phyloP scores from a whole-genome alignment of 352 stramenopile species.

The Phytopythium chamaehyphon region DNA sequence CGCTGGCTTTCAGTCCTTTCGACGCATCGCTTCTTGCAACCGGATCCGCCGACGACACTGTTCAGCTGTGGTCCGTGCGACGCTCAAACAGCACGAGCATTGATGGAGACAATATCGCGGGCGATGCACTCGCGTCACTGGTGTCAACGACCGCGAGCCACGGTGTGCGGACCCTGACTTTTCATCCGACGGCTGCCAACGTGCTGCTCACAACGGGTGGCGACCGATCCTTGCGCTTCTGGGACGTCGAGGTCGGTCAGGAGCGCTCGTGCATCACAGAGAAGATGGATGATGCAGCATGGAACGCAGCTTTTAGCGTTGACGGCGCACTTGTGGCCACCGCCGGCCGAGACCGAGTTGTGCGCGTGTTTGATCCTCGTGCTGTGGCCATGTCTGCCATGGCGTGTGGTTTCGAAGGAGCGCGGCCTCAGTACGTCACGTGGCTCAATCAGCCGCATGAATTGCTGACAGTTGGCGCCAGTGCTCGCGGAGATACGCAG shows the following conservation, averaged over 20 bases:
- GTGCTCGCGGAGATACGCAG: conserved; percentile 57
- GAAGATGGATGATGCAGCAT: conserved; percentile 73
- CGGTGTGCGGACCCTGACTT: conserved; percentile 46
- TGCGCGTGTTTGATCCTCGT: conserved; percentile 74
- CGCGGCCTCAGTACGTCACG: conserved; percentile 62
- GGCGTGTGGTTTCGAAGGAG: conserved; percentile 64
- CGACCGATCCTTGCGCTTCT: conserved; percentile 68
- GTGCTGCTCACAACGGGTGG: conserved; percentile 55
- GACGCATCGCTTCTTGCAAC: conserved; percentile 45
- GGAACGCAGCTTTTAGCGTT: conserved; percentile 67
- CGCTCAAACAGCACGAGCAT: conserved; percentile 3
- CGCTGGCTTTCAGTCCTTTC: conserved; percentile 66
- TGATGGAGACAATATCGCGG: conserved; percentile 6
- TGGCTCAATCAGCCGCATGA: conserved; percentile 37
- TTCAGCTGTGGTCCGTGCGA: conserved; percentile 59
- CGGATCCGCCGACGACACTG: conserved; percentile 47
- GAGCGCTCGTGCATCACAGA: conserved; percentile 34
- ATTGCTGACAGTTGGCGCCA: conserved; percentile 58
- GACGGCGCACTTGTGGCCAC: conserved; percentile 65
- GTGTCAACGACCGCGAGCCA: conserved; percentile 39
- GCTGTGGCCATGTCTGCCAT: conserved; percentile 40
- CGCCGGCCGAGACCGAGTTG: conserved; percentile 60
- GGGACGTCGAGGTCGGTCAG: conserved; percentile 56
- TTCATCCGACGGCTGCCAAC: conserved; percentile 57
- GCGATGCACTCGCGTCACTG: conserved; percentile 21